Base-by-base conservation (phyloP, 2,329 filamentous ascomycete species). In the Colletotrichum sp. region DNA sequence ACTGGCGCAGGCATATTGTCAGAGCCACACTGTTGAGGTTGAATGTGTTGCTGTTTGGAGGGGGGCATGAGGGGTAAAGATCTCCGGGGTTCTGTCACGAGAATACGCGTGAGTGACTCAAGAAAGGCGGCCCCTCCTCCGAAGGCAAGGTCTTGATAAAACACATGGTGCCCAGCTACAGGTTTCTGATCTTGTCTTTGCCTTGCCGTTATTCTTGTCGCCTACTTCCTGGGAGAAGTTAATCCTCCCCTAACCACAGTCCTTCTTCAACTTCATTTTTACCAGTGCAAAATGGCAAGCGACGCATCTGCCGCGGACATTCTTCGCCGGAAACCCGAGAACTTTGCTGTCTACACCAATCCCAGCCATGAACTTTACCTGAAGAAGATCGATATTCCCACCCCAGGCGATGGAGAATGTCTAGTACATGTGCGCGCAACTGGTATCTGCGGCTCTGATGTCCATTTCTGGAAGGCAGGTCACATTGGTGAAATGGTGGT, bases 321-420 rank as follows among this genome's bases (percentile, higher is more conserved):
- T 60, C 48, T 74, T n/a, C 43, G 43, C 24, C 67, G 72, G 61
- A 82, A 77, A 61, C 75, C 76, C 18, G 63, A 71, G 59, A 94
- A 94, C 83, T 92, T 94, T 79, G 93, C 92, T 78, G 92, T 94
- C 75, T 94, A 91, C 86, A 94, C 92, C 68, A 93, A 94, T 84
- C 92, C 92, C 15, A 88, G 88, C 24, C 92, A 94, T 81, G 92
- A 94, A 72, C 86, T 94, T 60, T 93, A 92, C 90, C 87, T 94
- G 61, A 90, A 89, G 10, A 89, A 92, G 74, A 88, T 86, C 30
- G 82, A 90, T 70, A 83, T 94, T 6, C 78, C 79, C 28, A 66
- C 39, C 4, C 77, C 74, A 3, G 48, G 67, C 21, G 60, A 52
- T 16, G 28, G 52, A 13, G 72, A 71, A 13, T 74, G 93, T 52